Evolutionary conservation across 192 early-diverging fungal genomes (phyloP).

Genomic region (Gamsiella multidivaricata): DNA sequence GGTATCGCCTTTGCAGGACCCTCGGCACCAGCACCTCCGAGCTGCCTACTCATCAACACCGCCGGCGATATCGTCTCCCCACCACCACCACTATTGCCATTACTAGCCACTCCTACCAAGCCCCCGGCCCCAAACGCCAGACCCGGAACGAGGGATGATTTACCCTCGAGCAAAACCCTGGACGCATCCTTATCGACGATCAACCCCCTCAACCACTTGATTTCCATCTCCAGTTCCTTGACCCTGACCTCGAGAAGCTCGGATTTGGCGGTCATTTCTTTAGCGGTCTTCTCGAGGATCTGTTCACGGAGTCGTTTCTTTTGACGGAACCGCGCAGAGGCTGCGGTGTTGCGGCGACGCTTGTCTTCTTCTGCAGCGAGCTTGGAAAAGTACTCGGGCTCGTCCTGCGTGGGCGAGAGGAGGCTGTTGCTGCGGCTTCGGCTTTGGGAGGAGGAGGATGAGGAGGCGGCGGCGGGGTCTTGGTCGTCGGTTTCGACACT

Average conservation of each 20-base stretch:
- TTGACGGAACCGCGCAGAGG: slow-evolving; percentile 92
- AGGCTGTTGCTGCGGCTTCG: slow-evolving; percentile 1
- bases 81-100: slow-evolving; percentile 2
- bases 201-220: slow-evolving; percentile 88
- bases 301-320: slow-evolving; percentile 95
- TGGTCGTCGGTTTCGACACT: slow-evolving; percentile 7
- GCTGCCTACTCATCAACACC: too few species aligned
- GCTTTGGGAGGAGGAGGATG: background rate
- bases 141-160: background rate
- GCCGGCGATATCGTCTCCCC: too few species aligned
- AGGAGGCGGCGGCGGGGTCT: too few species aligned
- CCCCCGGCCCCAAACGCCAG: too few species aligned
- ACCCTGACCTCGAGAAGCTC: slow-evolving; percentile 81
- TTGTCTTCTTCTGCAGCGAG: slow-evolving; percentile 82
- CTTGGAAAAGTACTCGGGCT: slow-evolving; percentile 33
- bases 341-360: slow-evolving; percentile 94
- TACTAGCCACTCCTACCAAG: background rate
- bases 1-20: too few species aligned
- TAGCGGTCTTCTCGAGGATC: slow-evolving; percentile 83
- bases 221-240: slow-evolving; percentile 91
- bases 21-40: too few species aligned
- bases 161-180: slow-evolving; percentile 1
- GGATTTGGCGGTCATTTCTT: slow-evolving; percentile 81
- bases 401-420: slow-evolving; percentile 13
- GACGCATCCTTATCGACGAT: slow-evolving; percentile 57